phyloP scores from a whole-genome alignment of 2,329 filamentous ascomycete species.

The Grosmannia huntii region DNA sequence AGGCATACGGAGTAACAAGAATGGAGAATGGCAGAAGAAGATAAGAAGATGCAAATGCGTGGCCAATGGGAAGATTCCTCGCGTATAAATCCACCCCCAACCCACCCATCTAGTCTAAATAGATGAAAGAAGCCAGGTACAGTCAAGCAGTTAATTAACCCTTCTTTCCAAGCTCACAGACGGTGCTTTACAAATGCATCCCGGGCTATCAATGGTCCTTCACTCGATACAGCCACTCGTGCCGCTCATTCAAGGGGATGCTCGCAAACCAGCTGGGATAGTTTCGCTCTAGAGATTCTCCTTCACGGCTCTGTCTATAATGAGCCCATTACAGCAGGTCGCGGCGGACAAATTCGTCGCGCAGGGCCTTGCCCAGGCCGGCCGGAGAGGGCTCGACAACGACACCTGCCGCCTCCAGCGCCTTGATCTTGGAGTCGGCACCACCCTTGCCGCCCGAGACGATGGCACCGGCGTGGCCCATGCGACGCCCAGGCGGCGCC shows the following conservation, averaged over 20 bases:
- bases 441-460: slow-evolving; percentile 96
- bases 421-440: slow-evolving; percentile 95
- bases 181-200: not conserved
- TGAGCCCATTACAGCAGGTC: slow-evolving; percentile 64
- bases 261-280: not conserved
- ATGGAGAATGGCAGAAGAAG: not conserved
- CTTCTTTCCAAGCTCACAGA: not conserved
- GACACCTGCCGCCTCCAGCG: slow-evolving; percentile 85
- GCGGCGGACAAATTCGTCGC: slow-evolving; percentile 89
- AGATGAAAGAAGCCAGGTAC: not conserved
- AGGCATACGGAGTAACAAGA: not conserved
- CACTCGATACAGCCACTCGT: not conserved
- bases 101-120: not conserved
- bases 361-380: slow-evolving; percentile 80
- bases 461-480: slow-evolving; percentile 98
- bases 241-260: not conserved
- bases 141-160: not conserved
- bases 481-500: slow-evolving; percentile 86
- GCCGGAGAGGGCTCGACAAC: slow-evolving; percentile 94
- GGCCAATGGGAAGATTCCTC: not conserved
- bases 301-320: not conserved
- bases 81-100: not conserved
- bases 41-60: not conserved
- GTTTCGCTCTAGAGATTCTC: not conserved
- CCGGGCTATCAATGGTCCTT: not conserved